Base-by-base conservation (phyloP, 2,329 filamentous ascomycete genomes). In the Beauveria pseudobassiana region DNA sequence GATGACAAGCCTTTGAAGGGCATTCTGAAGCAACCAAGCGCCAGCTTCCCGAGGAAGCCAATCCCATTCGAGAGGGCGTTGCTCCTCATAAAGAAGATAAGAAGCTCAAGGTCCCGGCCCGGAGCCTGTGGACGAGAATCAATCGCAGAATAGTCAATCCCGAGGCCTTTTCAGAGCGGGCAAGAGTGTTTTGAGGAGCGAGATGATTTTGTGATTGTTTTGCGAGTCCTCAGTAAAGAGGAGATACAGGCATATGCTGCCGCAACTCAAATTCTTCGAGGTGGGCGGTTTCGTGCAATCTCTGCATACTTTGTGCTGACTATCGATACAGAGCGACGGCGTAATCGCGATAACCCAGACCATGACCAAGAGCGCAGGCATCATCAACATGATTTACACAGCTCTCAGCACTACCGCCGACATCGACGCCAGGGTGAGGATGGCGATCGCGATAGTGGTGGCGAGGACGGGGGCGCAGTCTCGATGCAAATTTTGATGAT, bases 111-210 rank as follows among this genome's bases (percentile, higher is more conserved):
- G 90, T 91, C 38, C 89, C 89, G 0, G 0, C 76, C 87, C 0
- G 90, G 89, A 62, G 93, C 93, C 85, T 91, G 60, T 97, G 93
- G 93, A 97, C 93, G 52, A 96, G 95, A 77, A 93, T 98, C 70
- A 90, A 89, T 71, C 86, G 93, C 62, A 87, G 88, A 66, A 82
- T 96, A 61, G 93, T 98, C 68, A 97, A 96, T 67, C 92, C 93
- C 0, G 89, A 93, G 67, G 92, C 93, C n/a, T n/a, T 0, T 77
- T 98, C 52, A 89, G 90, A 62, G 83, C 90, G 89, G 90, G n/a
- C 90, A 95, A 68, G 93, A 97, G 76, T 83, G 93, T 34, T 98
- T 89, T 67, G 93, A 98, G 74, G 90, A 96, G 68, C 85, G 92
- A n/a, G 85, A 92, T 63, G 92, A 96, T 70, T 96, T 92, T 73